phyloP scores from a whole-genome alignment of 768 basidiomycete genomes.

The Trametes elegans region DNA sequence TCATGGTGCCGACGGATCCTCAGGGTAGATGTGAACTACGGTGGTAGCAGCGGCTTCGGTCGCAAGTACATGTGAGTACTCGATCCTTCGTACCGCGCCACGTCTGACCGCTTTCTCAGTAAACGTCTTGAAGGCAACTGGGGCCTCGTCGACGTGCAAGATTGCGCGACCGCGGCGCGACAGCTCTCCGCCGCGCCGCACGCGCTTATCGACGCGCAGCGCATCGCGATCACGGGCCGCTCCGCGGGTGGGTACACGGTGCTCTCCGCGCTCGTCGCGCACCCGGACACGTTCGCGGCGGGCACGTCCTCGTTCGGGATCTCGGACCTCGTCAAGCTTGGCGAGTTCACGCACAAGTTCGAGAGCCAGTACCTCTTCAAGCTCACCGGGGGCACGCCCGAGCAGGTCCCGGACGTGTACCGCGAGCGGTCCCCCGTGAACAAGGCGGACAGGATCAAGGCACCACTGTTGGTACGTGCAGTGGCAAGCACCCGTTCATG shows the following conservation, averaged over 20 bases:
- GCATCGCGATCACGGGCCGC: constrained; percentile 67
- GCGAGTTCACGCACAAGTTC: constrained; percentile 70
- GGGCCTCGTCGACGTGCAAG: constrained; percentile 73
- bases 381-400: constrained; percentile 58
- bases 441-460: constrained; percentile 58
- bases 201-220: constrained; percentile 58
- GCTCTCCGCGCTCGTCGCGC: constrained; percentile 45
- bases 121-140: constrained; percentile 61
- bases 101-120: constrained; percentile 16
- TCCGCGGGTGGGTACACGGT: constrained; percentile 76
- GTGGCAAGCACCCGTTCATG: constrained; percentile 13
- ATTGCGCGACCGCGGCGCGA: constrained; percentile 57
- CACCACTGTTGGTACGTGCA: constrained; percentile 57
- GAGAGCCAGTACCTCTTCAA: constrained; percentile 57
- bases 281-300: constrained; percentile 53
- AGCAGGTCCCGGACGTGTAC: constrained; percentile 57
- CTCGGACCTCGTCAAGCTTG: constrained; percentile 57
- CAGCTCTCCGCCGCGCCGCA: constrained; percentile 44
- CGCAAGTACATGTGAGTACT: constrained; percentile 52
- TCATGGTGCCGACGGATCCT: neutral
- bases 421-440: constrained; percentile 59
- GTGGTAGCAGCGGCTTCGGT: constrained; percentile 75
- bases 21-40: constrained; percentile 75
- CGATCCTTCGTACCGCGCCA: neutral
- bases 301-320: constrained; percentile 69